A percentile compares a stretch with the other conserved stretches of the same genome.
These are phyloP conservation scores for Saturnispora quitensis DNA, from an alignment of 805 yeast species.

Conservation along the genomic window DNA sequence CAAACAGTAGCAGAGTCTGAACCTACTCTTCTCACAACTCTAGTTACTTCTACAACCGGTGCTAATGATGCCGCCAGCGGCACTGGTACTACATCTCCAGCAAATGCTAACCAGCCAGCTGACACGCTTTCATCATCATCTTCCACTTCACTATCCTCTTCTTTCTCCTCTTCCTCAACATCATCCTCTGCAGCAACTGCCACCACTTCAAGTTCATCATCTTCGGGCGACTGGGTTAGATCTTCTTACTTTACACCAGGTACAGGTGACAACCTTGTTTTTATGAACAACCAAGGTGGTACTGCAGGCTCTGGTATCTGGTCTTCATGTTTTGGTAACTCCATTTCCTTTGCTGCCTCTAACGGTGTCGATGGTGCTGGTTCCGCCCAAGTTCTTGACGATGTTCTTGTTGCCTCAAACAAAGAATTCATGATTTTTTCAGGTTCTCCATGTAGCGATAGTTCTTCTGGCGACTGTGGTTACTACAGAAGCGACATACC, in stretches of 20 bases:
- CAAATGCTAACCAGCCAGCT: conserved; percentile 13
- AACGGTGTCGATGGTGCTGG: conserved; percentile 72
- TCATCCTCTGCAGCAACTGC: conserved; percentile 19
- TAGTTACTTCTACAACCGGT: conserved; percentile 17
- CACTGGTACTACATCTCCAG: conserved; percentile 9
- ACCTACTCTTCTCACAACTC: conserved; percentile 19
- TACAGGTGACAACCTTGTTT: conserved; percentile 58
- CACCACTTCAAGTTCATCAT: conserved; percentile 23
- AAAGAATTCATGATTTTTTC: conserved; percentile 79
- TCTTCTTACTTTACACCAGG: conserved; percentile 59
- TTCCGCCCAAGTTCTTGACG: conserved; percentile 56
- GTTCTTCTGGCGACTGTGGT: conserved; percentile 58
- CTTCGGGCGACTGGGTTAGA: conserved; percentile 60
- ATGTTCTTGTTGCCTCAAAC: conserved; percentile 62
- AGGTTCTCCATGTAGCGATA: conserved; percentile 46
- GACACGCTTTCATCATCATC: conserved; percentile 18
- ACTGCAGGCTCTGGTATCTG: conserved; percentile 78
- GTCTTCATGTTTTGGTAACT: conserved; percentile 83
- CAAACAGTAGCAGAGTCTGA: conserved; percentile 18
- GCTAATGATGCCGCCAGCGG: conserved; percentile 7
- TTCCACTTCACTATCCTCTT: conserved; percentile 28
- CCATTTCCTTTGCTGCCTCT: conserved; percentile 72
- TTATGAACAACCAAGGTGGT: conserved; percentile 87
- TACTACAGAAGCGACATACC: conserved; percentile 79
- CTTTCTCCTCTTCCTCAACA: conserved; percentile 22